Base-by-base conservation (phyloP, 2,329 filamentous ascomycete species). In the Dothideomycetes sp. region DNA sequence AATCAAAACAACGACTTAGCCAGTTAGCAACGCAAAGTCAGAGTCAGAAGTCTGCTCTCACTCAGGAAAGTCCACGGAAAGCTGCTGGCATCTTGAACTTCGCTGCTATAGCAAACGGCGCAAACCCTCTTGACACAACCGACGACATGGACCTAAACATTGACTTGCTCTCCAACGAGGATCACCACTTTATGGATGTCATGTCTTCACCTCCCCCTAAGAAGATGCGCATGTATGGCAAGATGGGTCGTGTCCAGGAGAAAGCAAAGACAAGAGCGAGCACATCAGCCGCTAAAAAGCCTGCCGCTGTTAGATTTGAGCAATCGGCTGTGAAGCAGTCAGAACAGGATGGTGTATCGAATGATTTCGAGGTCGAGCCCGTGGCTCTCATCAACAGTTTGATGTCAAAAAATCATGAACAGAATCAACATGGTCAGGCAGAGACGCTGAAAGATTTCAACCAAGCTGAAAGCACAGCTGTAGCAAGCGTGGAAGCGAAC, bases 91-190 rank as follows among this genome's bases (percentile, higher is more conserved):
- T 57, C 2, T 47, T 53, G 7, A 49, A 46, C 4, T 55, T 61
- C 28, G 50, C 50, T 11, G 57, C 59, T 11, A 57, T 60, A 10
- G 49, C 54, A 15, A 50, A 45, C 9, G 53, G 50, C 13, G 44
- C 50, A 9, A 51, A 49, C 9, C 47, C 50, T 10, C 48, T 45
- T 5, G 43, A 45, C 13, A 58, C 56, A 7, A 18, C 19, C 29
- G 54, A 49, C 8, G 50, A 55, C 11, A 44, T 51, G 3, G 52
- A 56, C 24, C 45, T 63, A 7, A 53, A 59, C 29, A 46, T 62
- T 25, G 50, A 58, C 35, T 50, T 63, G 17, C 51, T 61, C 46
- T 62, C 47, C 20, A 62, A 41, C 49, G 63, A 55, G 45, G 64
- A 66, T 30, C 53, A 60, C 11, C 47, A 54, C 5, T 53, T 57